Conservation (phyloP, 1,284 basidiomycete species). For the Leccinum fuscescens region DNA sequence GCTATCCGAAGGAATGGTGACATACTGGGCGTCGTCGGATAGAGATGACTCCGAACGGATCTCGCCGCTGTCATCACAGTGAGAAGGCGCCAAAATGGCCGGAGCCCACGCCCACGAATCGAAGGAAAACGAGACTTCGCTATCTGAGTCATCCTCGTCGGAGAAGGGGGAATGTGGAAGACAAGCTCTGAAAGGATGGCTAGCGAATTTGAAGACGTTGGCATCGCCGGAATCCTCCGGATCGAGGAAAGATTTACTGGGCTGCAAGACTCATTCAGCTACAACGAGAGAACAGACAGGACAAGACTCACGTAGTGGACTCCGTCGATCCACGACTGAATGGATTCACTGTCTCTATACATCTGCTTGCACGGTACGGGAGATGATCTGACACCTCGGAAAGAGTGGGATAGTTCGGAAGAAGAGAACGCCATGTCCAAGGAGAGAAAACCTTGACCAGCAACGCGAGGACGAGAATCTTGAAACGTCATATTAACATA, state of each 20-base stretch:
- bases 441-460: constrained; percentile 29
- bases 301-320: constrained; percentile 24
- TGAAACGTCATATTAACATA: constrained; percentile 22
- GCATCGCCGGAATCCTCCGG: neutral
- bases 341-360: constrained; percentile 24
- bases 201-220: constrained; percentile 15
- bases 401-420: constrained; percentile 1
- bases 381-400: constrained; percentile 4
- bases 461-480: constrained; percentile 20
- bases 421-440: constrained; percentile 15
- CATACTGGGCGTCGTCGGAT: constrained; percentile 28
- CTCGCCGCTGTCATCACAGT: constrained; percentile 22
- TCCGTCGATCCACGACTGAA: constrained; percentile 27
- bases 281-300: neutral
- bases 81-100: constrained; percentile 10
- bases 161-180: constrained; percentile 20
- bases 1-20: constrained; percentile 30
- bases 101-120: constrained; percentile 24
- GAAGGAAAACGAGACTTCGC: constrained; percentile 15
- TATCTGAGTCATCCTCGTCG: constrained; percentile 23
- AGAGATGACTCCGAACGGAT: constrained; percentile 17
- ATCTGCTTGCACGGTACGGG: constrained; percentile 17
- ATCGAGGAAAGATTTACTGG: constrained; percentile 6
- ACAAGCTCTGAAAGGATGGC: constrained; percentile 20
- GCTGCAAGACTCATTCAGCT: constrained; percentile 15